Evolutionary conservation across 2,329 filamentous ascomycete genomes (phyloP).

Genomic region (Ploettnerulaceae sp.): DNA sequence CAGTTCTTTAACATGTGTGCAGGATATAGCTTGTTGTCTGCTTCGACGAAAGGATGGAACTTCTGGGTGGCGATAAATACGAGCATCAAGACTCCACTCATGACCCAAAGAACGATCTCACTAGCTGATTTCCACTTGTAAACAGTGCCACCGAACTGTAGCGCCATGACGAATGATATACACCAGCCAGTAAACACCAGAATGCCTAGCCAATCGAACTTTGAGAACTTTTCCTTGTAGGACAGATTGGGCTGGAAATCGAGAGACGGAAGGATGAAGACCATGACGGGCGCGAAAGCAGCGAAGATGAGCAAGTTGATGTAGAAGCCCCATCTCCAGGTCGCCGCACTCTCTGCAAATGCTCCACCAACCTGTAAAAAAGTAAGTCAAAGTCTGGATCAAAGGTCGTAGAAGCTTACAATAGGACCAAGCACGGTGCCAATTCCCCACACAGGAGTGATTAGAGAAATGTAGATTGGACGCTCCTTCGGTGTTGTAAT

Average conservation of each 20-base stretch:
- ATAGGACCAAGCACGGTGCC: constrained; percentile 39
- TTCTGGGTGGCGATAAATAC: not conserved
- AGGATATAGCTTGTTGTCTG: not conserved
- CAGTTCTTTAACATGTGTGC: not conserved
- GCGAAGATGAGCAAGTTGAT: constrained; percentile 26
- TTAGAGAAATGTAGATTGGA: constrained; percentile 32
- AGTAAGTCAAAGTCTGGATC: no score
- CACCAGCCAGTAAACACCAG: not conserved
- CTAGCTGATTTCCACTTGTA: not conserved
- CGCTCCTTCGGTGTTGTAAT: constrained; percentile 34
- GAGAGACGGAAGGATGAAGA: constrained; percentile 5
- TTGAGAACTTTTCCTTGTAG: constrained; percentile 3
- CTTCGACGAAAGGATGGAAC: not conserved
- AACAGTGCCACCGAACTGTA: constrained; percentile 3
- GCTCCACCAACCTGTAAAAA: no score
- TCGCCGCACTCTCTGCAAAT: constrained; percentile 33
- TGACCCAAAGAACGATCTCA: constrained; percentile 34
- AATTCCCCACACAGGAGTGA: constrained; percentile 35
- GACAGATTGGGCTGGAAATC: not conserved
- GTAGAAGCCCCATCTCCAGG: constrained; percentile 37
- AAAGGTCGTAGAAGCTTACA: no score
- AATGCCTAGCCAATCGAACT: constrained; percentile 33
- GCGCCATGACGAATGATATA: constrained; percentile 1
- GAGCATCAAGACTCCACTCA: constrained; percentile 36
- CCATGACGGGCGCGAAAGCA: not conserved